A percentile compares a stretch with the other conserved stretches of the same genome.
Evolutionary conservation across 257 asterid species (phyloP).

Genomic region (Lycium ferocissimum): DNA sequence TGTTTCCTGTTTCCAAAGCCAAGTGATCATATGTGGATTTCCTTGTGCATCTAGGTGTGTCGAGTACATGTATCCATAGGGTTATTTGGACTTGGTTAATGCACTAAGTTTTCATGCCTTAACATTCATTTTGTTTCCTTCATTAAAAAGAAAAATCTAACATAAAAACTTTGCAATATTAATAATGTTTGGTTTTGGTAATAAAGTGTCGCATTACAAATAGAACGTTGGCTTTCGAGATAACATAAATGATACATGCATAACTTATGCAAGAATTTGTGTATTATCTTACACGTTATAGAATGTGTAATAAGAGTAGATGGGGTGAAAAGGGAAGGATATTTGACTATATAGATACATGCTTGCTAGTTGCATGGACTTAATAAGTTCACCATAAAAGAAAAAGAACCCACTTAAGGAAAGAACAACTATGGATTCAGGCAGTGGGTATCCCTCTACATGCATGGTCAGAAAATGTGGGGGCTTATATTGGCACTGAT

Average conservation of each 20-base stretch:
- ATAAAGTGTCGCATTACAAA: neutral
- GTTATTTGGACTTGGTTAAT: neutral
- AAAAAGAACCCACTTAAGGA: no score
- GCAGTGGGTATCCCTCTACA: no score
- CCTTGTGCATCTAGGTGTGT: slow-evolving; percentile 22
- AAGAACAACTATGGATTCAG: no score
- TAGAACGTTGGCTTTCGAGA: neutral
- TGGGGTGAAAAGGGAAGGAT: neutral
- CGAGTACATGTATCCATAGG: neutral
- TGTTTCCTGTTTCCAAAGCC: neutral
- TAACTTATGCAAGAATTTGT: slow-evolving; percentile 7
- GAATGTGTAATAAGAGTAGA: neutral
- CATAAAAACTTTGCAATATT: neutral
- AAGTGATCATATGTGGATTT: slow-evolving; percentile 15
- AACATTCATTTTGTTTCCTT: neutral
- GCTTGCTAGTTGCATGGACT: no score
- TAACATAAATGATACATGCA: neutral
- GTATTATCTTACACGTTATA: neutral
- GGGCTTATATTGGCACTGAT: no score
- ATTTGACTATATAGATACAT: neutral
- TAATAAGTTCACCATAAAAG: no score
- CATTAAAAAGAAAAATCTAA: neutral
- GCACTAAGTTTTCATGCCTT: neutral
- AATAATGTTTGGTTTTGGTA: neutral
- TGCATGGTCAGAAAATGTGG: no score